Evolutionary conservation across 805 yeast genomes (phyloP), one percentile per base, ranked within the genome.

Genomic region (Ogataea chonburiensis): DNA sequence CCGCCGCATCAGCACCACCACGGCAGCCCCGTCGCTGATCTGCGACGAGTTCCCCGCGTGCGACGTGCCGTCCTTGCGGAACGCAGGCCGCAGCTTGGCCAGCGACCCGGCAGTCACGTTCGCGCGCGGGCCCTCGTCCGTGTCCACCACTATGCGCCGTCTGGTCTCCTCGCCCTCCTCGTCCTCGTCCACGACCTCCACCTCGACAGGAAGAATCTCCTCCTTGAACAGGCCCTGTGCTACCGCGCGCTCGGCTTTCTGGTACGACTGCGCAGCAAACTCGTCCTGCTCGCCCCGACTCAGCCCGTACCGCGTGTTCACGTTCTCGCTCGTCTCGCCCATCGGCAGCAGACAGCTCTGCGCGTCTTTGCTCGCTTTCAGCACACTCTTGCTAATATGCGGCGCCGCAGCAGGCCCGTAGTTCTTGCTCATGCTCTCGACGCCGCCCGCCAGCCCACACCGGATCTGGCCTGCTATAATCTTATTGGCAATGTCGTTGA

Each of bases 41-140:
- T 91, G 98, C 0, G 97, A 91, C 2, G 98, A 86, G 63, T 91
- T 91, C 53, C 98, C 98, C 21, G 98, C 98, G 48, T 86, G 89
- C 7, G 98, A 87, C 22, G 81, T 60, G 42, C 98, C 98, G 48
- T 81, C 81, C 44, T 77, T 73, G 53, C 72, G 75, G 73, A 91
- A 91, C 8, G 97, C 96, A 10, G 98, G 95, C 64, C 72, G 80
- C 52, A 91, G 66, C 62, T 81, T 87, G 38, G 71, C 69, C 49
- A 91, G 72, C 5, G 85, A 75, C 48, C 75, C 79, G 24, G 88
- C 77, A 27, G 95, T 87, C 43, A 87, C 96, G 43, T 86, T 86
- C 52, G 71, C 66, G 62, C 98, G 78, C 58, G 95, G 93, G 8
- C 98, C 98, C 59, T 89, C 96, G 34, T 63, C 67, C 12, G 49